These are phyloP conservation scores for Besnoitia besnoiti DNA, from an alignment of 169 alveolate genomes.

Conservation along the genomic window DNA sequence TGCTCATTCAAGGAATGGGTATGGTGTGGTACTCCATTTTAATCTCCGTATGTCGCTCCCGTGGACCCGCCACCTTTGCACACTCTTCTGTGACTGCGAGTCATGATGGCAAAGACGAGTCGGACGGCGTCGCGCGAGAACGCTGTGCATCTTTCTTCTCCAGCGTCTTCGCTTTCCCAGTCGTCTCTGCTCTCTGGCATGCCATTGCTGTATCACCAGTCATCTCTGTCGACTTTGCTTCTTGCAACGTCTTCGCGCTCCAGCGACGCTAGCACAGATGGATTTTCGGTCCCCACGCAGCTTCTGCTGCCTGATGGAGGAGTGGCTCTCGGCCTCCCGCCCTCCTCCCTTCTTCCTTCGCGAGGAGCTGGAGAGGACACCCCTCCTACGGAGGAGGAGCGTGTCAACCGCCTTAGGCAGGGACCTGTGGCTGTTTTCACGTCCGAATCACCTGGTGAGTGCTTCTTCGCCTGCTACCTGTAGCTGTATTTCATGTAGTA, in stretches of 20 bases:
- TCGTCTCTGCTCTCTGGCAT: constrained; percentile 14
- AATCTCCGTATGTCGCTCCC: too few relatives aligned
- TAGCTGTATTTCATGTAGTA: too few relatives aligned
- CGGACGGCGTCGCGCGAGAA: too few relatives aligned
- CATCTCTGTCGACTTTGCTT: constrained; percentile 1
- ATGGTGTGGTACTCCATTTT: too few relatives aligned
- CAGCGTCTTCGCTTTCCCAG: neutral
- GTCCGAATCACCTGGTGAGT: constrained; percentile 21
- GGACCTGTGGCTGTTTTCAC: neutral
- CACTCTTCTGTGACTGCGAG: too few relatives aligned
- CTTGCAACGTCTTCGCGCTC: neutral
- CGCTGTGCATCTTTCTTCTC: neutral
- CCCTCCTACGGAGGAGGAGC: neutral
- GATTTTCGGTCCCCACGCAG: constrained; percentile 17
- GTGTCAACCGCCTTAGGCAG: neutral
- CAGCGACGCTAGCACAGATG: neutral
- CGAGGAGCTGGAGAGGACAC: neutral
- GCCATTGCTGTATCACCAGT: constrained; percentile 23
- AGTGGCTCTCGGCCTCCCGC: constrained; percentile 22
- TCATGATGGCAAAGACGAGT: too few relatives aligned
- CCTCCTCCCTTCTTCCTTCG: neutral
- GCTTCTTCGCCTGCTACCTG: too few relatives aligned
- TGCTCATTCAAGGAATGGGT: too few relatives aligned
- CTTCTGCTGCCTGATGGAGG: constrained; percentile 16
- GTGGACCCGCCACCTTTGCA: too few relatives aligned